Conservation (phyloP, 2,329 filamentous ascomycete genomes). For the Sarocladium oryzae region DNA sequence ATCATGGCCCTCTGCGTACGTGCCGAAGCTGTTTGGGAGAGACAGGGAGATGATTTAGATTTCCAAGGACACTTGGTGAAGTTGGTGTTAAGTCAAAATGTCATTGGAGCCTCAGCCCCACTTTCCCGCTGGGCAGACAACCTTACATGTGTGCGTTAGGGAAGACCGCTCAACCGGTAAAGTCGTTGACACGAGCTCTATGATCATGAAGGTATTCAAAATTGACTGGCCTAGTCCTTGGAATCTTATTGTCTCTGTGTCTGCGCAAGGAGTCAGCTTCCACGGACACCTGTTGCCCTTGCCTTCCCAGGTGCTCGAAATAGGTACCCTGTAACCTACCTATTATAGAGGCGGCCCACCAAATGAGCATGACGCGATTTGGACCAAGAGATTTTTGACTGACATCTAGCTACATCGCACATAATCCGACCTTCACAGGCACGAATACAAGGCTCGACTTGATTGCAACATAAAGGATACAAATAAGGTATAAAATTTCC, state of each 20-base stretch:
- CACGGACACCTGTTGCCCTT: too few relatives aligned
- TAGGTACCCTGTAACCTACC: neutral
- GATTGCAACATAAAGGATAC: too few relatives aligned
- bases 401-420: neutral
- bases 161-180: too few relatives aligned
- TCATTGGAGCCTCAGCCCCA: constrained; percentile 4
- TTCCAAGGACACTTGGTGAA: neutral
- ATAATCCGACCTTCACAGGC: neutral
- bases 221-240: too few relatives aligned
- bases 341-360: neutral
- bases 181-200: too few relatives aligned
- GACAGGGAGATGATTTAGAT: neutral
- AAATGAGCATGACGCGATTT: neutral
- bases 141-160: too few relatives aligned
- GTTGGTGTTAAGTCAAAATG: neutral
- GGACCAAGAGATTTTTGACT: constrained; percentile 2
- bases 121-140: neutral
- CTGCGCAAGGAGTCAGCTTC: too few relatives aligned
- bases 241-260: too few relatives aligned
- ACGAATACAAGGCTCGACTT: neutral
- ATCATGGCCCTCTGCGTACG: constrained; percentile 20
- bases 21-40: neutral
- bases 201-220: too few relatives aligned
- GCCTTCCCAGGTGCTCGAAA: too few relatives aligned
- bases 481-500: too few relatives aligned